Percentiles rank a stretch among this genome's conserved stretches.
phyloP scores from a whole-genome alignment of 805 yeast genomes.

The Candida chauliodis region DNA sequence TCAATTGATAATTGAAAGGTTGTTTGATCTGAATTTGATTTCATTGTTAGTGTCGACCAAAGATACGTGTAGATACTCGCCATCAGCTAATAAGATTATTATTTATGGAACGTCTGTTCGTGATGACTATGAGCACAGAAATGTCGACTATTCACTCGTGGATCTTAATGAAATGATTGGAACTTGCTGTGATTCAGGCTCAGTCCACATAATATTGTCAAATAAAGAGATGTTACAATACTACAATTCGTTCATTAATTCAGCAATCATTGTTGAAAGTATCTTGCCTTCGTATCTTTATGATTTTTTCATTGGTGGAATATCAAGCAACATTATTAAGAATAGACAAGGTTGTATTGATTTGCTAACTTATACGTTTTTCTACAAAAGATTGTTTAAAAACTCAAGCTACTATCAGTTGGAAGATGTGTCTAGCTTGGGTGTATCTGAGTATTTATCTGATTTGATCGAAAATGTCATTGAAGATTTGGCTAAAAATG shows the following conservation, averaged over 20 bases:
- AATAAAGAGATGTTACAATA: slow-evolving; percentile 52
- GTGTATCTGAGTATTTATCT: slow-evolving; percentile 77
- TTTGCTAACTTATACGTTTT: slow-evolving; percentile 81
- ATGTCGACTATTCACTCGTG: slow-evolving; percentile 62
- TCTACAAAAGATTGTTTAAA: slow-evolving; percentile 72
- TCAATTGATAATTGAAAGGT: slow-evolving; percentile 47
- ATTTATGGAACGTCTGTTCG: slow-evolving; percentile 68
- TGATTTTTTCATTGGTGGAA: slow-evolving; percentile 71
- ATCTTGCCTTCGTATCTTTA: slow-evolving; percentile 52
- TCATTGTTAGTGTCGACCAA: slow-evolving; percentile 58
- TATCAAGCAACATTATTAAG: slow-evolving; percentile 59
- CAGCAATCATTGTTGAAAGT: slow-evolving; percentile 84
- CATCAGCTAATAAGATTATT: slow-evolving; percentile 53
- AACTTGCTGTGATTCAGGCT: slow-evolving; percentile 35
- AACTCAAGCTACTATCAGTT: slow-evolving; percentile 93
- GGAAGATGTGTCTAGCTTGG: slow-evolving; percentile 55
- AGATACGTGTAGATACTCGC: slow-evolving; percentile 50
- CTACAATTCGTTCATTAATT: slow-evolving; percentile 66
- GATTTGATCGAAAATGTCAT: slow-evolving; percentile 74
- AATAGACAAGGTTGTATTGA: slow-evolving; percentile 84
- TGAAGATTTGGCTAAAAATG: slow-evolving; percentile 57
- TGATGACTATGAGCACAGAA: slow-evolving; percentile 73
- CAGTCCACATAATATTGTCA: slow-evolving; percentile 53
- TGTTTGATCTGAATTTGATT: slow-evolving; percentile 50
- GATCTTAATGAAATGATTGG: slow-evolving; percentile 66